Evolutionary conservation across 805 yeast genomes (phyloP).

Genomic region (Pichia occidentalis): DNA sequence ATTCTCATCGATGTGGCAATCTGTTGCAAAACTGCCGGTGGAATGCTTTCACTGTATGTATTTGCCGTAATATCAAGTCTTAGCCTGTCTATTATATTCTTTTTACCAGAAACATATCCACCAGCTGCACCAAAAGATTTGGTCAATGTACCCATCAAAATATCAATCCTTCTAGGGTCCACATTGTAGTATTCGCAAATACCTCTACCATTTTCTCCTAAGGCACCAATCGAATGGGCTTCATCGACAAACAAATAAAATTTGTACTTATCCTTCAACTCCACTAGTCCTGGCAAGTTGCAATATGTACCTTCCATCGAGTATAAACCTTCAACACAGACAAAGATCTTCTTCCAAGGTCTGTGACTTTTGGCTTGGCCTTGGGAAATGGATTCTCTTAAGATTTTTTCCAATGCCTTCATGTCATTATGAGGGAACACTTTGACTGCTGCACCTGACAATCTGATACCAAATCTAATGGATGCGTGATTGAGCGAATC

Average conservation of each 20-base stretch:
- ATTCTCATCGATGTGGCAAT: constrained; percentile 73
- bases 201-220: constrained; percentile 92
- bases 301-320: constrained; percentile 91
- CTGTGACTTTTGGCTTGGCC: constrained; percentile 95
- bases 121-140: constrained; percentile 99
- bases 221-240: constrained; percentile 98
- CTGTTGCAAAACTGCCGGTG: constrained; percentile 91
- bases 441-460: constrained; percentile 88
- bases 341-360: constrained; percentile 85
- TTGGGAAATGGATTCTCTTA: constrained; percentile 80
- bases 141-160: constrained; percentile 96
- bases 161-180: constrained; percentile 68
- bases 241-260: constrained; percentile 91
- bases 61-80: constrained; percentile 68
- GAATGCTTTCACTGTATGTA: constrained; percentile 73
- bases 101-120: constrained; percentile 84
- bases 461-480: constrained; percentile 88
- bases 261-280: constrained; percentile 74
- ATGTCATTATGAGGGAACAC: constrained; percentile 91
- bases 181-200: constrained; percentile 89
- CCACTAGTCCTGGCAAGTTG: constrained; percentile 69
- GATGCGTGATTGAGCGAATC: constrained; percentile 96
- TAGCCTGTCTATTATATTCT: constrained; percentile 63
- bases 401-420: constrained; percentile 64
- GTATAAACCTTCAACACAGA: constrained; percentile 88